These are phyloP conservation scores for Hypoxylon sp. DNA, from an alignment of 2,329 filamentous ascomycete species.

Conservation along the genomic window DNA sequence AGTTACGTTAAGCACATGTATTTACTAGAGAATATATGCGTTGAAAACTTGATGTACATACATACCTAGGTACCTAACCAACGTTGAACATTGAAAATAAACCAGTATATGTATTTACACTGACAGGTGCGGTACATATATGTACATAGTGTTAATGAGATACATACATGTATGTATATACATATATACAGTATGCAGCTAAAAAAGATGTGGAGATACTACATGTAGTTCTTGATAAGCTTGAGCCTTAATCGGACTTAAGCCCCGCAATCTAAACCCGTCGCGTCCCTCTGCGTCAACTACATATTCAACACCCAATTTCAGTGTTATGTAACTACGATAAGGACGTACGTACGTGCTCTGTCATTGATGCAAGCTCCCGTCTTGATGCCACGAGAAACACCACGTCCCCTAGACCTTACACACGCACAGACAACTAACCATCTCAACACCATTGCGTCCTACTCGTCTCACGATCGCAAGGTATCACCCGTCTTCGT, in stretches of 20 bases:
- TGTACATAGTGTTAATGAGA: too few species aligned
- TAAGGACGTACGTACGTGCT: conserved; percentile 3
- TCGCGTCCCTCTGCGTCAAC: conserved; percentile 18
- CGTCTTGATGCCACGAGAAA: conserved; percentile 3
- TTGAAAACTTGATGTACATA: too few species aligned
- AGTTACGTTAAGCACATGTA: too few species aligned
- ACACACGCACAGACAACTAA: neutral
- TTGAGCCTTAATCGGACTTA: conserved; percentile 29
- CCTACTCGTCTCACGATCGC: conserved; percentile 6
- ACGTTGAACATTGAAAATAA: too few species aligned
- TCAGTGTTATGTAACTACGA: neutral
- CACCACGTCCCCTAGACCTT: neutral
- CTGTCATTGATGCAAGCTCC: conserved; percentile 17
- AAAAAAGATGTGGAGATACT: neutral
- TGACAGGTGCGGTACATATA: too few species aligned
- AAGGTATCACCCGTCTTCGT: conserved; percentile 13
- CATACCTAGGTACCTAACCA: too few species aligned
- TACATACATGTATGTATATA: too few species aligned
- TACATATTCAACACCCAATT: conserved; percentile 4
- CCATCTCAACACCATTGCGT: neutral
- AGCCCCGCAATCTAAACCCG: conserved; percentile 37
- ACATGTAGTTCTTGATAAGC: neutral
- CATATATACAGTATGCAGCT: too few species aligned
- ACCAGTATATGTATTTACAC: too few species aligned
- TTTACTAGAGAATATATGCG: too few species aligned